Percentiles rank a stretch among this genome's conserved stretches.
Conservation (phyloP, 2,329 filamentous ascomycete genomes). For the Aspergillus sojae region DNA sequence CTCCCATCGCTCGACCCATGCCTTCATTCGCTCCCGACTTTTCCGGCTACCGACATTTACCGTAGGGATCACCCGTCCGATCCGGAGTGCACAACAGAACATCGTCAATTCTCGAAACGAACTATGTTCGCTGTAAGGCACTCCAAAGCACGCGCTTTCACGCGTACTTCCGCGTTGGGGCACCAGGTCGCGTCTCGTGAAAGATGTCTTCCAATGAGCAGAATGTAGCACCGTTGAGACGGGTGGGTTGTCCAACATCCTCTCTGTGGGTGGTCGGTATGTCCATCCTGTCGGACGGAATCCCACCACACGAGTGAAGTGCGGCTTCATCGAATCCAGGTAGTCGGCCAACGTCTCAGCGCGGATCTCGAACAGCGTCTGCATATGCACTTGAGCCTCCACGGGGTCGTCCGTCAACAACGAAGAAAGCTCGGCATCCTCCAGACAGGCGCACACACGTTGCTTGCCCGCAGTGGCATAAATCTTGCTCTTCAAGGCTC, state of each 20-base stretch:
- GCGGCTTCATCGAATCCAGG: conserved; percentile 73
- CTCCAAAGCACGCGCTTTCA: conserved; percentile 85
- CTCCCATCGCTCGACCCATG: conserved; percentile 67
- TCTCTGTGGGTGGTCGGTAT: conserved; percentile 72
- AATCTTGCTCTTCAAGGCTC: conserved; percentile 83
- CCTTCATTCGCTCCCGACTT: conserved; percentile 67
- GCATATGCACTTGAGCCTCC: conserved; percentile 96
- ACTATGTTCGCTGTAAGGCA: conserved; percentile 94
- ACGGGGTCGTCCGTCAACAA: conserved; percentile 78
- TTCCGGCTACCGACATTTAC: conserved; percentile 77
- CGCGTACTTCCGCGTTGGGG: conserved; percentile 82
- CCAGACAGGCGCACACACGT: conserved; percentile 79
- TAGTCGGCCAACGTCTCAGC: conserved; percentile 90
- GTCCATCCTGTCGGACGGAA: conserved; percentile 95
- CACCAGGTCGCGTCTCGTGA: conserved; percentile 70
- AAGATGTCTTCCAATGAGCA: conserved; percentile 74
- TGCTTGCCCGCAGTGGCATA: conserved; percentile 83
- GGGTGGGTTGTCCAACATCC: conserved; percentile 63
- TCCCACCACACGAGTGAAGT: conserved; percentile 84
- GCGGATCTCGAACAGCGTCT: conserved; percentile 89
- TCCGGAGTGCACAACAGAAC: conserved; percentile 84
- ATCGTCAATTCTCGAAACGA: conserved; percentile 92
- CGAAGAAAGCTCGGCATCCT: conserved; percentile 77
- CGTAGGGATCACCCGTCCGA: conserved; percentile 89
- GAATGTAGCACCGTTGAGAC: conserved; percentile 68